Evolutionary conservation across 2,329 filamentous ascomycete species (phyloP), one percentile per base, ranked within the genome.

Genomic region (Aspergillus tamarii): DNA sequence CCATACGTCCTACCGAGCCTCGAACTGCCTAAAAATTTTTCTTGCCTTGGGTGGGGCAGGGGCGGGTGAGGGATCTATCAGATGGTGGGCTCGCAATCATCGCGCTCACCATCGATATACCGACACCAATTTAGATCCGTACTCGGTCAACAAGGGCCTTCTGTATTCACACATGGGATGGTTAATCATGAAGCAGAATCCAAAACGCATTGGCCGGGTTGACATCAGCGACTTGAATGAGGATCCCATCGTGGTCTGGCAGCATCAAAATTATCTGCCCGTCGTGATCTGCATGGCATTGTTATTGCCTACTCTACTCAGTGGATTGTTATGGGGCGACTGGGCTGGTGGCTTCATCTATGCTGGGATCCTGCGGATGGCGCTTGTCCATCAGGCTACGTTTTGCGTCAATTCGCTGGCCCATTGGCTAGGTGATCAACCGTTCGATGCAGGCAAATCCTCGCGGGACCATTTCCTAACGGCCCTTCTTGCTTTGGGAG

Each of bases 351-450:
- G 67, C 3, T 66, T 69, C 21, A 36, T 69, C 12, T 69, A 93
- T 74, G 90, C 82, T 64, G 90, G 90, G 66, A 90, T 92, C 67
- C 85, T 93, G 65, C 87, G 90, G 66, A 88, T 91, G 77, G 91
- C 90, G 83, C 88, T 91, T 77, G 88, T 92, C 66, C 90, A 92
- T 82, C 91, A 93, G 81, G 89, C 89, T 61, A 93, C 91, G 64
- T 93, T 93, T 83, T 93, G 90, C 75, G 89, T 93, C 83, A 93
- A 93, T 84, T 91, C 88, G 19, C 81, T 93, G 64, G 91, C 90
- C 64, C 90, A 93, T n/a, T 67, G 60, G 58, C 48, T 67, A 2
- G 67, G 67, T 9, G 65, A 67, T 3, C 65, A 69, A 32, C 65
- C 67, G 1, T 69, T 63, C 7, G 62, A 69, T 32, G 65, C 64